Conservation (phyloP, 805 yeast genomes). For the Metschnikowia drakensbergensis region DNA sequence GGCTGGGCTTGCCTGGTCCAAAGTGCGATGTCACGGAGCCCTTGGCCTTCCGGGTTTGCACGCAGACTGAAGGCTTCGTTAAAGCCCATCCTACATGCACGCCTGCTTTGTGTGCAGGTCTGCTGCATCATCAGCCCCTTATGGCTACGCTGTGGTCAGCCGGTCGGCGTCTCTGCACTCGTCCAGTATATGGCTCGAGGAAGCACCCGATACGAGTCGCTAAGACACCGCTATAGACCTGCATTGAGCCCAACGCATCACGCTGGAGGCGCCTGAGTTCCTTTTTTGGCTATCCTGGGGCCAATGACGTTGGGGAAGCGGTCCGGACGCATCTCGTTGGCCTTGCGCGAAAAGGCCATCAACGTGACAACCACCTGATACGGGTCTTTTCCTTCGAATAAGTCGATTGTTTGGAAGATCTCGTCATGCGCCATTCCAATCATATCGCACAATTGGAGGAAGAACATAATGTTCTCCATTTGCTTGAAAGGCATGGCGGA, state of each 20-base stretch:
- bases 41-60: too few relatives aligned
- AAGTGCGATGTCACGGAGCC: too few relatives aligned
- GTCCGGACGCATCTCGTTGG: slow-evolving; percentile 40
- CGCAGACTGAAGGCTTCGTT: too few relatives aligned
- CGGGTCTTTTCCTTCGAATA: slow-evolving; percentile 71
- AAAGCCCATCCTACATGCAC: too few relatives aligned
- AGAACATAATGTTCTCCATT: slow-evolving; percentile 82
- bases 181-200: too few relatives aligned
- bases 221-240: neutral
- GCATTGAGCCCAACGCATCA: neutral
- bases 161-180: too few relatives aligned
- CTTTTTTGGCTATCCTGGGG: slow-evolving; percentile 28
- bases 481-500: slow-evolving; percentile 69
- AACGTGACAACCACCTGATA: slow-evolving; percentile 73
- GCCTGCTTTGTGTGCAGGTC: too few relatives aligned
- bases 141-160: too few relatives aligned
- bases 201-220: too few relatives aligned
- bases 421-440: slow-evolving; percentile 80
- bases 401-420: slow-evolving; percentile 71
- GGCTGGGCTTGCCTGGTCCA: too few relatives aligned
- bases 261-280: neutral
- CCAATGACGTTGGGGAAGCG: slow-evolving; percentile 31
- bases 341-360: slow-evolving; percentile 68
- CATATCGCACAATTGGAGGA: slow-evolving; percentile 55
- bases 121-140: too few relatives aligned